Evolutionary conservation across 805 yeast genomes (phyloP).

Genomic region (Saturnispora sanitii): DNA sequence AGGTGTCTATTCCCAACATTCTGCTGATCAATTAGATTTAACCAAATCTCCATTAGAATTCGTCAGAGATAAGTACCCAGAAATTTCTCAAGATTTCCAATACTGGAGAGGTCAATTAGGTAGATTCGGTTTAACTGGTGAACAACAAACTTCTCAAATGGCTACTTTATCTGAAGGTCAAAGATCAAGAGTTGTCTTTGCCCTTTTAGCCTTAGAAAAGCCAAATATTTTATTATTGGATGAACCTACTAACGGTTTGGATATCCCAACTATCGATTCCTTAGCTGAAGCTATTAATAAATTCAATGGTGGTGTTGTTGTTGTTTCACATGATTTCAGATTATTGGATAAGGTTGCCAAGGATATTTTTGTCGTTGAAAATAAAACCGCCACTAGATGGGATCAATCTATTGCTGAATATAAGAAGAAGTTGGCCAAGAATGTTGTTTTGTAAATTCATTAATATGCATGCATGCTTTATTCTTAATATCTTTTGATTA

Average conservation of each 20-base stretch:
- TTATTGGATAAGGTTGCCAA: conserved; percentile 93
- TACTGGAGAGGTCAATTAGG: conserved; percentile 98
- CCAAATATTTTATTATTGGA: conserved; percentile 93
- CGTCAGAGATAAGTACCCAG: conserved; percentile 86
- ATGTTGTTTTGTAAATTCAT: conserved; percentile 55
- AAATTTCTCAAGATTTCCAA: conserved; percentile 94
- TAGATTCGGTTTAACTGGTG: conserved; percentile 97
- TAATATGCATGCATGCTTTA: background rate
- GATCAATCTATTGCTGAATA: conserved; percentile 83
- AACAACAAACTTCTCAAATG: conserved; percentile 97
- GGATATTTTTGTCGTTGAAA: conserved; percentile 92
- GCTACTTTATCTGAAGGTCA: conserved; percentile 98
- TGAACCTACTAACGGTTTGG: conserved; percentile 99
- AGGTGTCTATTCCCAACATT: conserved; percentile 98
- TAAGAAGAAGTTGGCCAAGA: conserved; percentile 89
- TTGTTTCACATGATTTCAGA: conserved; percentile 98
- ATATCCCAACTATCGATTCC: conserved; percentile 96
- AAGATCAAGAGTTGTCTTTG: conserved; percentile 97
- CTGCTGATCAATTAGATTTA: conserved; percentile 95
- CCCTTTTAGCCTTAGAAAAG: conserved; percentile 85
- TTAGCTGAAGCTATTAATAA: conserved; percentile 91
- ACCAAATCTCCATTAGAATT: conserved; percentile 93
- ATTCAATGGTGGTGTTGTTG: conserved; percentile 96
- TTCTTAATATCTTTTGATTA: background rate
- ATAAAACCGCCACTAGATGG: conserved; percentile 95